These are phyloP conservation scores for Lentithecium fluviatile DNA, from an alignment of 495 filamentous ascomycete genomes.

Conservation along the genomic window DNA sequence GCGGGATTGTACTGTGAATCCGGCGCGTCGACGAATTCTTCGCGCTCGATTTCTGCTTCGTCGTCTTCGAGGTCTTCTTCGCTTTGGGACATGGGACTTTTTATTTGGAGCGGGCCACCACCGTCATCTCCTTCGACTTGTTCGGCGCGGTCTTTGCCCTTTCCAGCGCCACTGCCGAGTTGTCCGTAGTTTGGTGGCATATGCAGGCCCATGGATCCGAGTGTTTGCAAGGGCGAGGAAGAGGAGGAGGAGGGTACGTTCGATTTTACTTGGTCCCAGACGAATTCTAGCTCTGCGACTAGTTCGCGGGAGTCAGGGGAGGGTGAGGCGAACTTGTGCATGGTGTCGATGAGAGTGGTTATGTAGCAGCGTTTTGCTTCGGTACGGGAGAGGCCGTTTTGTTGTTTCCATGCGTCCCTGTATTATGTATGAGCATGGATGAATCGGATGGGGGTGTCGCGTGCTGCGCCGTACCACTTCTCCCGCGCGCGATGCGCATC, in stretches of 20 bases:
- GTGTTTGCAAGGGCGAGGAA: slow-evolving; percentile 46
- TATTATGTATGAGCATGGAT: neutral
- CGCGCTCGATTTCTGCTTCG: slow-evolving; percentile 37
- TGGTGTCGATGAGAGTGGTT: slow-evolving; percentile 87
- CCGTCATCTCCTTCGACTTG: slow-evolving; percentile 5
- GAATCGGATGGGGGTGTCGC: slow-evolving; percentile 11
- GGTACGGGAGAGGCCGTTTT: slow-evolving; percentile 75
- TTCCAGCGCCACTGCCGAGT: neutral
- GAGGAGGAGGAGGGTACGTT: slow-evolving; percentile 65
- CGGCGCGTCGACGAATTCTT: slow-evolving; percentile 46
- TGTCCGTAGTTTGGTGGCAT: slow-evolving; percentile 24
- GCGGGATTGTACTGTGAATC: slow-evolving; percentile 43
- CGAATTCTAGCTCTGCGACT: slow-evolving; percentile 92
- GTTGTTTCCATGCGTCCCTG: slow-evolving; percentile 87
- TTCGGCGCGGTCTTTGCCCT: neutral
- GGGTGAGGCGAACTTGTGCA: slow-evolving; percentile 86
- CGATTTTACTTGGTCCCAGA: slow-evolving; percentile 95
- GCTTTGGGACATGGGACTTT: slow-evolving; percentile 78
- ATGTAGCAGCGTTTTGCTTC: slow-evolving; percentile 96
- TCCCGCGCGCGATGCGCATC: slow-evolving; percentile 57
- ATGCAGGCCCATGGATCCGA: slow-evolving; percentile 31
- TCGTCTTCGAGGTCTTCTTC: slow-evolving; percentile 61
- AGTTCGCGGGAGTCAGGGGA: slow-evolving; percentile 83
- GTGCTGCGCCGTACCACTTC: slow-evolving; percentile 54
- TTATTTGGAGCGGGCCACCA: slow-evolving; percentile 55